Percentiles rank a stretch among this genome's conserved stretches.
phyloP scores from a whole-genome alignment of 2,329 filamentous ascomycete species.

The Didymella pinodella region DNA sequence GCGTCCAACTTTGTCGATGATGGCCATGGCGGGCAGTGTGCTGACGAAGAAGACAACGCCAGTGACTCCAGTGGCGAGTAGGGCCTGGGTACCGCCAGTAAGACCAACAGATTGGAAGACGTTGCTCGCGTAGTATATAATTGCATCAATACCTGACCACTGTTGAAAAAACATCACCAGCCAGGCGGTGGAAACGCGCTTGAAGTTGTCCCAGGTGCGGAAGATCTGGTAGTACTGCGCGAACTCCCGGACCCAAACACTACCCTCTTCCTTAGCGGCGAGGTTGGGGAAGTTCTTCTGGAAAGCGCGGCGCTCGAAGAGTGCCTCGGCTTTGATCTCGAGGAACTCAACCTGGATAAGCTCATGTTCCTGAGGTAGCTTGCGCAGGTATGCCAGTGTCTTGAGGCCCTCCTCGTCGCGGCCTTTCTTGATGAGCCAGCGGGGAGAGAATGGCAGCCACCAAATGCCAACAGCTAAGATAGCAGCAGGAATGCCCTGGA shows the following conservation, averaged over 20 bases:
- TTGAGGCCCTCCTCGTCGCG: slow-evolving; percentile 35
- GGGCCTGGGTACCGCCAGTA: slow-evolving; percentile 60
- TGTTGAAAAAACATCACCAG: slow-evolving; percentile 61
- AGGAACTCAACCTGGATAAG: slow-evolving; percentile 56
- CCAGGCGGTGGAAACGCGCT: slow-evolving; percentile 56
- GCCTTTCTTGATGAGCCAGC: slow-evolving; percentile 40
- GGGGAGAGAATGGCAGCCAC: slow-evolving; percentile 38
- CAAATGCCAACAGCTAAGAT: slow-evolving; percentile 38
- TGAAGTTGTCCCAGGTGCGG: slow-evolving; percentile 60
- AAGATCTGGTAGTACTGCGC: slow-evolving; percentile 61
- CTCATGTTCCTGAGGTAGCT: slow-evolving; percentile 41
- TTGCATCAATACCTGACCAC: slow-evolving; percentile 55
- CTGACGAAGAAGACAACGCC: slow-evolving; percentile 66
- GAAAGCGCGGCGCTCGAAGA: slow-evolving; percentile 56
- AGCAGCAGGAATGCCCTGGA: slow-evolving; percentile 38
- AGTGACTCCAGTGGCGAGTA: slow-evolving; percentile 68
- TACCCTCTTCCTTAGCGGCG: slow-evolving; percentile 54
- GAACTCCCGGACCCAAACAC: slow-evolving; percentile 55
- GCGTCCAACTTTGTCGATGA: slow-evolving; percentile 66
- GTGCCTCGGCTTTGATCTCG: slow-evolving; percentile 58
- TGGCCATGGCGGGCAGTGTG: slow-evolving; percentile 64
- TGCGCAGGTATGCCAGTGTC: slow-evolving; percentile 41
- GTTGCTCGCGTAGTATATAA: slow-evolving; percentile 65
- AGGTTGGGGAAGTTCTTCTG: slow-evolving; percentile 57
- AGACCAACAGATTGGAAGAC: slow-evolving; percentile 68